Evolutionary conservation across 768 basidiomycete species (phyloP).

Genomic region (Hemileccinum impolitum): DNA sequence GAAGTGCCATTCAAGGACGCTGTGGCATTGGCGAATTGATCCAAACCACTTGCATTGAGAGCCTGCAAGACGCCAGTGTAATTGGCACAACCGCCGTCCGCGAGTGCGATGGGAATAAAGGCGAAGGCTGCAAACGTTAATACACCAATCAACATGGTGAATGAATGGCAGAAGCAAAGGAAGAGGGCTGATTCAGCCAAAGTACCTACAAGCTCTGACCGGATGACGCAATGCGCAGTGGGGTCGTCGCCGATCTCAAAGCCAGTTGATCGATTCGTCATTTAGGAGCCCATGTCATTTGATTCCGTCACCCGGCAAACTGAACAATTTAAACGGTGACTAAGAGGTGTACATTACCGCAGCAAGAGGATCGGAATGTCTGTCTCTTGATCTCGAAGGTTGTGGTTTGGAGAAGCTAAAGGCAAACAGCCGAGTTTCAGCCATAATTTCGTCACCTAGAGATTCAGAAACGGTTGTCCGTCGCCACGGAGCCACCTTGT

Average conservation of each 20-base stretch:
- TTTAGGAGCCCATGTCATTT: not conserved
- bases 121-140: slow-evolving; percentile 15
- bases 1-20: slow-evolving; percentile 41
- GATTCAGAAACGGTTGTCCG: too few species aligned
- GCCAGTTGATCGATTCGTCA: slow-evolving; percentile 3
- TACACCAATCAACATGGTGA: slow-evolving; percentile 19
- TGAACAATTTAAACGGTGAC: not conserved
- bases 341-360: too few species aligned
- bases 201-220: too few species aligned
- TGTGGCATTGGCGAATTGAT: slow-evolving; percentile 39
- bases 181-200: not conserved
- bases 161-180: not conserved
- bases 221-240: slow-evolving; percentile 32
- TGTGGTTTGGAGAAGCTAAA: too few species aligned
- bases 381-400: too few species aligned
- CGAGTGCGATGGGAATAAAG: slow-evolving; percentile 27
- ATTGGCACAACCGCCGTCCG: slow-evolving; percentile 25
- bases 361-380: too few species aligned
- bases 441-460: too few species aligned
- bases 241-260: not conserved
- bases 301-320: not conserved
- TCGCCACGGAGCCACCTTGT: too few species aligned
- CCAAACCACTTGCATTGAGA: slow-evolving; percentile 40
- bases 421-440: too few species aligned
- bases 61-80: slow-evolving; percentile 31